Base-by-base conservation (phyloP, 495 filamentous ascomycete species). In the Ramalina intermedia region DNA sequence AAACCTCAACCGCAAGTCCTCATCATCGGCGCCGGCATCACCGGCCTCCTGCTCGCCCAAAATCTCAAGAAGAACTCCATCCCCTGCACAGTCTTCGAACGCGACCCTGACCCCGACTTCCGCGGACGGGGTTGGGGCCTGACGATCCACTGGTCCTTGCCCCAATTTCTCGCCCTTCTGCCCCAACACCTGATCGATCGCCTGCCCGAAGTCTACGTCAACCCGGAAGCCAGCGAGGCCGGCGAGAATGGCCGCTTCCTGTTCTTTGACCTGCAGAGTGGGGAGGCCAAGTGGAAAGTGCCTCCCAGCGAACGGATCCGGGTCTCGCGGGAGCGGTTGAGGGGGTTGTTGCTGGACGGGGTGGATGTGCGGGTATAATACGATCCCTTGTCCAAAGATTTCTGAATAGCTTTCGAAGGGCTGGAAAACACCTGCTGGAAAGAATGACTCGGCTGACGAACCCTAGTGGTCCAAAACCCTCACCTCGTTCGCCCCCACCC, bases 1-100 rank as follows among this genome's bases (percentile, higher is more conserved):
- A 1, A 24, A 24, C 23, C 23, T 20, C 33, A 47, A 47, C 48
- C 56, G n/a, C 64, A 58, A 23, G 60, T 81, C 17, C 52, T 81
- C 41, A 76, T 81, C 58, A 62, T 76, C 49, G 78, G 78, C 2
- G 78, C 71, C 14, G 78, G 78, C 17, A 68, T 82, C 50, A 74
- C 71, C 21, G 77, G 78, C 37, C 67, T 80, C 9, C 63, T 73
- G 4, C 64, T 82, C 12, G 79, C 76, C 3, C 78, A 82, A 51
- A 68, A 68, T 35, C 71, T 81, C 29, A 67, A 68, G 44, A 69
- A 69, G 40, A 53, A 54, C n/a, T 42, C 49, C 14, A 57, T 74
- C n/a, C 56, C 66, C 0, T 75, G 71, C 54, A 52, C 62, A 18
- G 65, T 81, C 18, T 80, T 71, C 56, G 78, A 82, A 46, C 68